phyloP scores from a whole-genome alignment of 306 rosid genomes.

The Dalbergia cultrata region DNA sequence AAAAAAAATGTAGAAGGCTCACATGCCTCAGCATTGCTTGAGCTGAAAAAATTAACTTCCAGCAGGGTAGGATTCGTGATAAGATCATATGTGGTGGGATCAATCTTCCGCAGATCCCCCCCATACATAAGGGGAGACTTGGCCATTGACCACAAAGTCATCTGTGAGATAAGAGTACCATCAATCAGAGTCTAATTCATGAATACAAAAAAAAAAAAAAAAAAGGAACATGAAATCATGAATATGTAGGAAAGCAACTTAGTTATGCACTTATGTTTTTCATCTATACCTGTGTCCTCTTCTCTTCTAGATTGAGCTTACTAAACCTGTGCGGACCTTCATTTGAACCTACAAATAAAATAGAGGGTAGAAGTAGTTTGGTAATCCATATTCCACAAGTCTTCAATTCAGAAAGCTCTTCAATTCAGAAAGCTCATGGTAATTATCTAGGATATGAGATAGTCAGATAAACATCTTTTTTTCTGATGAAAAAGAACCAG shows the following conservation, averaged over 20 bases:
- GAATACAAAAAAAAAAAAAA: constrained; percentile 28
- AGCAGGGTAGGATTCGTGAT: constrained; percentile 79
- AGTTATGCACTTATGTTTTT: background rate
- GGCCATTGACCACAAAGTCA: constrained; percentile 91
- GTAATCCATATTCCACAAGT: constrained; percentile 41
- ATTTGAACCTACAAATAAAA: constrained; percentile 65
- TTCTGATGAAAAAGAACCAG: constrained; percentile 16
- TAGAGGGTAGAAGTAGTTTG: constrained; percentile 10
- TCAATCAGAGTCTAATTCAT: constrained; percentile 16
- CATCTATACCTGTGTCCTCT: constrained; percentile 81
- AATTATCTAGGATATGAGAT: constrained; percentile 6
- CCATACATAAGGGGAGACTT: constrained; percentile 98
- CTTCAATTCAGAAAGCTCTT: constrained; percentile 38
- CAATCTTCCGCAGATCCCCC: constrained; percentile 85
- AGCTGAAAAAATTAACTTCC: constrained; percentile 79
- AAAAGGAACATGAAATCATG: background rate
- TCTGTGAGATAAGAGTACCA: constrained; percentile 56
- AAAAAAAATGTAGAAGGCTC: constrained; percentile 31
- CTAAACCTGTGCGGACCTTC: constrained; percentile 80
- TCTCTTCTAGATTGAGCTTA: constrained; percentile 66
- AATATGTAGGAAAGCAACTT: constrained; percentile 34
- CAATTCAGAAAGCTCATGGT: constrained; percentile 40
- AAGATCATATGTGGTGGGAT: constrained; percentile 57
- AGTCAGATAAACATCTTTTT: constrained; percentile 9
- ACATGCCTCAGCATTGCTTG: constrained; percentile 86